Evolutionary conservation across 179 eudicot genomes (phyloP), one percentile per base, ranked within the genome.

Genomic region (Amaranthus tricolor): DNA sequence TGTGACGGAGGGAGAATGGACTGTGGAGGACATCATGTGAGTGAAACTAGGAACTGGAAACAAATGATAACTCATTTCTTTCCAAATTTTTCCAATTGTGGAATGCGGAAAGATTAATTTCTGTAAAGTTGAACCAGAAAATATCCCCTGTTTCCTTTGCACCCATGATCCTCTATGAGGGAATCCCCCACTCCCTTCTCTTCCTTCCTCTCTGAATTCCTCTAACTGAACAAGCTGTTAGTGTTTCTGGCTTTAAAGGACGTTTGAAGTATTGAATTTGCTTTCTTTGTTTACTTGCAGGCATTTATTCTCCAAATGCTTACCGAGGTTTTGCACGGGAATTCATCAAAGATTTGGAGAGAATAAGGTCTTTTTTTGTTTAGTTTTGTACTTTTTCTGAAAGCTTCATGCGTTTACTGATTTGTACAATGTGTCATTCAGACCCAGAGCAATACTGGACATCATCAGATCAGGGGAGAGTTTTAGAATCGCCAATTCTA

Each of bases 301-400:
- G 99, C 74, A 92, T 93, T 58, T 95, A 95, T 82, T 95, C 99
- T 14, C 99, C 97, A 56, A 95, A 95, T 86, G 99, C 99, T 66
- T 95, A 95, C 77, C 99, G 99, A 63, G 99, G 99, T 65, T 95
- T 92, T 91, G 98, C 99, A 50, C 89, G 99, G 8, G 99, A 93
- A 79, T 95, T 95, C 85, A 93, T 95, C 60, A 95, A 95, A 73
- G 99, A 95, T 86, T 79, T 95, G 76, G 99, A 95, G 84, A 89
- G 99, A 76, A 84, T 95, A 68, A 95, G 99, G 99, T 94, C 52
- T 59, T 53, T 19, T 19, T 57, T 48, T 4, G 4, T 21, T 19
- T 67, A 51, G n/a, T 50, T 70, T 6, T 53, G 59, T 47, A 13
- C 31, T 44, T 2, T n/a, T 56, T 9, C 12, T 66, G 74, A 59